Percentiles rank a stretch among this genome's conserved stretches.
Conservation (phyloP, 179 eudicot species). For the Pouteria campechiana region DNA sequence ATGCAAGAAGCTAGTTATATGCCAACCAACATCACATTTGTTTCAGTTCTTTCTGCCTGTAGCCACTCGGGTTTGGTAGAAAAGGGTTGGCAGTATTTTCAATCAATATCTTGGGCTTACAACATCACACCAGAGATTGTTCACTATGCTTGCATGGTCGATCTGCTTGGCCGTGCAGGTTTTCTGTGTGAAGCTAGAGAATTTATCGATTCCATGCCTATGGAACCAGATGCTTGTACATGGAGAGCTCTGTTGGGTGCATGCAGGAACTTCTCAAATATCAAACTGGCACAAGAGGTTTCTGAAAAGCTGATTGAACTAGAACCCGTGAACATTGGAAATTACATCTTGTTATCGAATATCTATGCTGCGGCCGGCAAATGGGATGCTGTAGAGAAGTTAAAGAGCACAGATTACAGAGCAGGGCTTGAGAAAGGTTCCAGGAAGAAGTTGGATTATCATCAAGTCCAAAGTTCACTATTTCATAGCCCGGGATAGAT, state of each 20-base stretch:
- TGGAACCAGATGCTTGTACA: conserved; percentile 39
- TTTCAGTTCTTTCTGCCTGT: conserved; percentile 34
- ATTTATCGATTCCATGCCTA: conserved; percentile 25
- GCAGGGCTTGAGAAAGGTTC: conserved; percentile 22
- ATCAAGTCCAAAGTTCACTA: conserved; percentile 20
- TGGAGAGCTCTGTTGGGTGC: conserved; percentile 40
- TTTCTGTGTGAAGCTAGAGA: conserved; percentile 24
- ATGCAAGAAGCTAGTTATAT: conserved; percentile 24
- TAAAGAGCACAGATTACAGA: conserved; percentile 20
- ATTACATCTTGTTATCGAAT: conserved; percentile 31
- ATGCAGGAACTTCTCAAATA: conserved; percentile 21
- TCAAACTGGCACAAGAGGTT: conserved; percentile 13
- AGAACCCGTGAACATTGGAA: conserved; percentile 39
- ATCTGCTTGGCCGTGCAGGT: conserved; percentile 32
- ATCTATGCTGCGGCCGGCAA: conserved; percentile 33
- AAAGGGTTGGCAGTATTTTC: conserved; percentile 24
- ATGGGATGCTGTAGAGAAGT: conserved; percentile 34
- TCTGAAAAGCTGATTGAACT: conserved; percentile 27
- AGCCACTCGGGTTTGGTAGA: conserved; percentile 37
- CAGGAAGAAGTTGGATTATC: conserved; percentile 41
- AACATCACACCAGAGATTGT: conserved; percentile 26
- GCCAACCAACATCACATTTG: conserved; percentile 30
- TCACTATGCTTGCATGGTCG: conserved; percentile 39
- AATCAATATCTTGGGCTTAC: conserved; percentile 27
- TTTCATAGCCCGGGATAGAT: conserved; percentile 32